Conservation (phyloP, 139 green algal genomes). For the Zygnema cylindricum region DNA sequence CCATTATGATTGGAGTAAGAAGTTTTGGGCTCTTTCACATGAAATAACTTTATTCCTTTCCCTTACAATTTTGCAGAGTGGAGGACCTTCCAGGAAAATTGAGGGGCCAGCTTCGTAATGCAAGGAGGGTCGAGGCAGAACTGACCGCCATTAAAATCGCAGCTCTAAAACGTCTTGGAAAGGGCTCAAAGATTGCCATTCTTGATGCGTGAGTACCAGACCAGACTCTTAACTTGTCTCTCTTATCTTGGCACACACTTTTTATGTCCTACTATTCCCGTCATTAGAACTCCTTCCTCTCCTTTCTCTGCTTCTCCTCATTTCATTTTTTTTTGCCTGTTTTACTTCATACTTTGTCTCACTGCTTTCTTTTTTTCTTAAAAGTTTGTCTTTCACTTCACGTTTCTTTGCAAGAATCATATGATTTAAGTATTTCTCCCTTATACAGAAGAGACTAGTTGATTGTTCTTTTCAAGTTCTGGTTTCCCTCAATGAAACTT, state of each 20-base stretch:
- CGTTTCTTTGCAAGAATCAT: too few species aligned
- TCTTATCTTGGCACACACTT: background rate
- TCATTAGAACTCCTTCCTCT: background rate
- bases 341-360: too few species aligned
- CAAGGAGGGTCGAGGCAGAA: constrained; percentile 42
- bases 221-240: too few species aligned
- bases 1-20: too few species aligned
- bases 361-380: too few species aligned
- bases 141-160: constrained; percentile 56
- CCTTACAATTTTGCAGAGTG: constrained; percentile 28
- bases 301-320: background rate
- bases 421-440: too few species aligned
- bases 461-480: too few species aligned
- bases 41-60: too few species aligned
- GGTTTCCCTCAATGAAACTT: too few species aligned
- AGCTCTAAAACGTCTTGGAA: constrained; percentile 40
- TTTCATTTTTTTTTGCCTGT: background rate
- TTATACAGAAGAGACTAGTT: too few species aligned
- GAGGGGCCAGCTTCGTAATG: constrained; percentile 42
- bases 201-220: constrained; percentile 47
- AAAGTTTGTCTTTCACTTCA: too few species aligned
- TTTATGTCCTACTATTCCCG: background rate
- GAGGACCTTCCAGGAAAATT: constrained; percentile 54
- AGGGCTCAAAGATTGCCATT: constrained; percentile 47
- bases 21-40: background rate